Conservation (phyloP, 2,329 filamentous ascomycete genomes). For the Claviceps capensis region DNA sequence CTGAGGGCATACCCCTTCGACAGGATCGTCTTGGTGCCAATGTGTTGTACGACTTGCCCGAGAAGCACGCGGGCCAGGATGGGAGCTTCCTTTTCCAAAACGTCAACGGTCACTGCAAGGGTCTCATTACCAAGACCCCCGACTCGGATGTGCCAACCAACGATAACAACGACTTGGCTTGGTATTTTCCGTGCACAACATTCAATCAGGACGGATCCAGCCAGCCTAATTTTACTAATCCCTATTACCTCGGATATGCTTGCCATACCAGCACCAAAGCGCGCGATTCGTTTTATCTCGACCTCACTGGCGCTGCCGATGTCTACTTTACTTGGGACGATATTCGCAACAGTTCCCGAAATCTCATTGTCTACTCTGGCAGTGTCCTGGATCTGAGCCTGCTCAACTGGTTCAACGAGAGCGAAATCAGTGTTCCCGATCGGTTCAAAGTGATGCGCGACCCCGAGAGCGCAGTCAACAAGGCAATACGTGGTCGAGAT, state of each 20-base stretch:
- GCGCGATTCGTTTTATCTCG: conserved; percentile 62
- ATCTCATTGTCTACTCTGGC: conserved; percentile 87
- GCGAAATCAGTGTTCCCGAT: conserved; percentile 60
- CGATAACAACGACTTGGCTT: conserved; percentile 58
- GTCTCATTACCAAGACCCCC: conserved; percentile 58
- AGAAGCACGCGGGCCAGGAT: conserved; percentile 75
- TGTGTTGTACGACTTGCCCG: conserved; percentile 72
- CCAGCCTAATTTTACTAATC: conserved; percentile 56
- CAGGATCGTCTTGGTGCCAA: conserved; percentile 46
- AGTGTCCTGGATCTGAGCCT: conserved; percentile 85
- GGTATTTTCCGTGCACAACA: conserved; percentile 90
- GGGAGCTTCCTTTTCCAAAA: conserved; percentile 97
- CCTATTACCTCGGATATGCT: conserved; percentile 70
- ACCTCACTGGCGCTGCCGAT: conserved; percentile 57
- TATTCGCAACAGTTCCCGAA: conserved; percentile 74
- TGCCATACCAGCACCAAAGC: conserved; percentile 68
- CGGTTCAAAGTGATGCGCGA: conserved; percentile 70
- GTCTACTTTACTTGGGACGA: conserved; percentile 97
- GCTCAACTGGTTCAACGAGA: conserved; percentile 76
- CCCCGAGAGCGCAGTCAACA: conserved; percentile 44
- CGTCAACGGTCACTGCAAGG: conserved; percentile 94
- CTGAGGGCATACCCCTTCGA: conserved; percentile 55
- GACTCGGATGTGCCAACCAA: conserved; percentile 72
- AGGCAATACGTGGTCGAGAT: conserved; percentile 65
- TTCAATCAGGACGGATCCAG: conserved; percentile 91